Evolutionary conservation across 495 filamentous ascomycete genomes (phyloP).

Genomic region (Aspergillus nanangensis): DNA sequence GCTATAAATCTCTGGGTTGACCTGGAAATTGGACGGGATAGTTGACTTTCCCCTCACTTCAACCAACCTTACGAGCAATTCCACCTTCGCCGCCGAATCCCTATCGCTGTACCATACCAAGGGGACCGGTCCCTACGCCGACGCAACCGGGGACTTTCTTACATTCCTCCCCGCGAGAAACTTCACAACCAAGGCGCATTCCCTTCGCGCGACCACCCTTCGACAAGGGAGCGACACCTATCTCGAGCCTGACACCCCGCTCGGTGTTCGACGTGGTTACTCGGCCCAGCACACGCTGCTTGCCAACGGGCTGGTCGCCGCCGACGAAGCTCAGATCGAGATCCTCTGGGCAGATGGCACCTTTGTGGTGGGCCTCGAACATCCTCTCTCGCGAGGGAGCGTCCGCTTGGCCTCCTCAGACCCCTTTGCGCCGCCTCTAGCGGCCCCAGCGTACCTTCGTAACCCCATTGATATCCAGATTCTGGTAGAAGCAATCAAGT

Average conservation of each 20-base stretch:
- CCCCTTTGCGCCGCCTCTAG: not conserved
- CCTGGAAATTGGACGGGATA: not conserved
- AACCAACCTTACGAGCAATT: not conserved
- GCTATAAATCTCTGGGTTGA: not conserved
- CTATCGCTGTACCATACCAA: not conserved
- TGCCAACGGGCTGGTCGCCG: not conserved
- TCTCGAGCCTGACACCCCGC: not conserved
- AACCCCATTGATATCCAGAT: not conserved
- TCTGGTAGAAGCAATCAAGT: not conserved
- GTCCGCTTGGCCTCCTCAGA: not conserved
- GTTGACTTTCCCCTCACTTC: constrained; percentile 2
- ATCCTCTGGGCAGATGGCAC: constrained; percentile 5
- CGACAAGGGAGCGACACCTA: not conserved
- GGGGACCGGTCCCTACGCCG: constrained; percentile 2
- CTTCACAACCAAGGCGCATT: not conserved
- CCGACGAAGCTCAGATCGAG: constrained; percentile 3
- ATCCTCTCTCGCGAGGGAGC: constrained; percentile 3
- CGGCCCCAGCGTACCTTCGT: not conserved
- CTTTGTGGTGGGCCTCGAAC: constrained; percentile 1
- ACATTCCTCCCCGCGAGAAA: constrained; percentile 1
- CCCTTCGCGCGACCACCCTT: not conserved
- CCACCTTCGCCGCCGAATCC: constrained; percentile 3
- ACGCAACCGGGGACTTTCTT: constrained; percentile 5
- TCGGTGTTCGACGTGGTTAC: not conserved
- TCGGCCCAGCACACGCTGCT: not conserved